Evolutionary conservation across 495 filamentous ascomycete genomes (phyloP), one percentile per base, ranked within the genome.

Genomic region (Penicillium desertorum): DNA sequence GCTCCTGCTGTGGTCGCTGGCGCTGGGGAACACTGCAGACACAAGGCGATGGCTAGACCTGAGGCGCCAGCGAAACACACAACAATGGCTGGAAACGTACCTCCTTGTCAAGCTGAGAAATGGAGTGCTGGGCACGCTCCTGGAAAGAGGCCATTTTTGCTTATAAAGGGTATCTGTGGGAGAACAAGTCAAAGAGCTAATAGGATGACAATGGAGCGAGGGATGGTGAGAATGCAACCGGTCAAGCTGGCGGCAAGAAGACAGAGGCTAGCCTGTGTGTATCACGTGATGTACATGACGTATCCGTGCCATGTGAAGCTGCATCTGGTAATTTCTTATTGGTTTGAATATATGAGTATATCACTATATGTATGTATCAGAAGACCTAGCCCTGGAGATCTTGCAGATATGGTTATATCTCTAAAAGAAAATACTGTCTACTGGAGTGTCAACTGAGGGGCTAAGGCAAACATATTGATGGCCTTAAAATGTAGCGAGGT

Each of bases 41-140:
- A 51, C 49, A 42, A 58, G 51, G 55, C 43, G 55, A 66, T 46
- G 59, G 60, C 52, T 62, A 25, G 48, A 64, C 63, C 61, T 60
- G 58, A 62, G 61, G 56, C 56, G 56, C 63, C 59, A 60, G 44
- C 54, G 45, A 63, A 66, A 58, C 60, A 63, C 67, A 37, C 34
- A 34, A 70, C 66, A 71, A 68, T 49, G 56, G 59, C 58, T 64
- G 60, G 58, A 50, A 56, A 82, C 90, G 65, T 75, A 96, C 92
- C 90, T 98, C 92, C 81, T 96, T 96, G 80, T 98, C 93, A 77
- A 98, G 88, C 83, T 92, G 88, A 58, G 86, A 83, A 65, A 98
- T 84, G 62, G 89, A 84, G 69, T 91, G 84, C 79, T 96, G 91
- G 62, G 89, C 86, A 75, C 88, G 89, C 66, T 96, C 93, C 79